phyloP scores from a whole-genome alignment of 2,329 filamentous ascomycete species.

The Ceratocystis papillata region DNA sequence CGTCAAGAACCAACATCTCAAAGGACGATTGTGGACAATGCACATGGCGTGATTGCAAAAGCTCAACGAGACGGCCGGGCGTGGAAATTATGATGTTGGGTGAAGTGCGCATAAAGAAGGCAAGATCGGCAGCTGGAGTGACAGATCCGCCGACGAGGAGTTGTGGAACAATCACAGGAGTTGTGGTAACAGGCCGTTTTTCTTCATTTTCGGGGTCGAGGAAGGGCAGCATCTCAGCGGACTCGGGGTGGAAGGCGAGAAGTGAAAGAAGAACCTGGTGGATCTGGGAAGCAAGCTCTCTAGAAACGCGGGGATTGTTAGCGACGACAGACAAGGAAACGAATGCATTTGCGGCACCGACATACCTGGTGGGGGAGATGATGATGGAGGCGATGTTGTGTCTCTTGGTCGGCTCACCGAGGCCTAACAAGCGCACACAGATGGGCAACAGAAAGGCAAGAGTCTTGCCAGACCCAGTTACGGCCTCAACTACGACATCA shows the following conservation, averaged over 20 bases:
- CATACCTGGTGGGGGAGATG: slow-evolving; percentile 58
- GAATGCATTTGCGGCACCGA: background rate
- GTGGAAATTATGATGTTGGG: slow-evolving; percentile 87
- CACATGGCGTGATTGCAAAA: slow-evolving; percentile 76
- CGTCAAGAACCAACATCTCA: slow-evolving; percentile 83
- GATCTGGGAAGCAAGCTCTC: slow-evolving; percentile 87
- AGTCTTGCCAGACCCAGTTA: slow-evolving; percentile 86
- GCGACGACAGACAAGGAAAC: background rate
- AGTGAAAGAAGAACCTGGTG: slow-evolving; percentile 67
- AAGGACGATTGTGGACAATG: slow-evolving; percentile 83
- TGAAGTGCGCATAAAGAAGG: slow-evolving; percentile 68
- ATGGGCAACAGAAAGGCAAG: slow-evolving; percentile 75
- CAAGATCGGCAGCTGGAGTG: slow-evolving; percentile 76
- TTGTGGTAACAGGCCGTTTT: slow-evolving; percentile 40
- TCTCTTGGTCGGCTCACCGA: slow-evolving; percentile 74
- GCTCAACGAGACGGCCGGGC: slow-evolving; percentile 77
- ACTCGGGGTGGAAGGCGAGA: slow-evolving; percentile 71
- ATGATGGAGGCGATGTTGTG: slow-evolving; percentile 86
- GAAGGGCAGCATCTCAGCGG: slow-evolving; percentile 52
- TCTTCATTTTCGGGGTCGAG: slow-evolving; percentile 44
- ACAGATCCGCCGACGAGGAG: slow-evolving; percentile 71
- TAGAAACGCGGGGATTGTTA: slow-evolving; percentile 32
- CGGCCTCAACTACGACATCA: slow-evolving; percentile 85
- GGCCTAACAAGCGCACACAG: slow-evolving; percentile 66
- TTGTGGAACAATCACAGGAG: slow-evolving; percentile 63